Evolutionary conservation across 106 monocot genomes (phyloP).

Genomic region (Dactylorhiza incarnata): DNA sequence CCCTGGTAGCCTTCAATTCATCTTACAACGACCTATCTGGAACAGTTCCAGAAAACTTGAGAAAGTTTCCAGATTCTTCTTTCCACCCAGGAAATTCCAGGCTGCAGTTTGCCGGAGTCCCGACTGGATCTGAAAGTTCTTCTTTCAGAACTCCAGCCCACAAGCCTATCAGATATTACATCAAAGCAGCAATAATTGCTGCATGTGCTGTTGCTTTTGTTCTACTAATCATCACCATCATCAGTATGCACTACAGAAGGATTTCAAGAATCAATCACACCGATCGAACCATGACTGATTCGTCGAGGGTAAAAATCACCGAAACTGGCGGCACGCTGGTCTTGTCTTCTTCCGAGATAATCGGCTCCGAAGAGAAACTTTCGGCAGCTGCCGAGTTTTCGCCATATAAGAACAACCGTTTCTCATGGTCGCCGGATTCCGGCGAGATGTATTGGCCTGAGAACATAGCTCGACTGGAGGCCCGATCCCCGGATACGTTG

Average conservation of each 20-base stretch:
- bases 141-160: constrained; percentile 11
- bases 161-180: constrained; percentile 28
- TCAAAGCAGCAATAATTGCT: constrained; percentile 47
- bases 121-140: constrained; percentile 29
- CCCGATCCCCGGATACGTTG: constrained; percentile 66
- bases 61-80: constrained; percentile 91
- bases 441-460: constrained; percentile 44
- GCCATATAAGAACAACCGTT: constrained; percentile 59
- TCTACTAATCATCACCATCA: constrained; percentile 48
- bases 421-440: constrained; percentile 89
- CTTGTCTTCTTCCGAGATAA: constrained; percentile 51
- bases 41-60: constrained; percentile 65
- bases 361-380: constrained; percentile 55
- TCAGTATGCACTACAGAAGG: constrained; percentile 46
- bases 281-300: constrained; percentile 13
- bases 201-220: constrained; percentile 39
- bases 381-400: constrained; percentile 30
- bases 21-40: constrained; percentile 94
- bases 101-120: constrained; percentile 36
- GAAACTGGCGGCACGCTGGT: constrained; percentile 32
- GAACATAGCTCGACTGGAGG: constrained; percentile 52
- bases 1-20: constrained; percentile 56
- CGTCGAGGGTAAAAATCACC: constrained; percentile 37
- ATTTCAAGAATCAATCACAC: constrained; percentile 36
- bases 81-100: constrained; percentile 92